phyloP scores from a whole-genome alignment of 2,329 filamentous ascomycete genomes.

The Xylariomycetidae sp. region DNA sequence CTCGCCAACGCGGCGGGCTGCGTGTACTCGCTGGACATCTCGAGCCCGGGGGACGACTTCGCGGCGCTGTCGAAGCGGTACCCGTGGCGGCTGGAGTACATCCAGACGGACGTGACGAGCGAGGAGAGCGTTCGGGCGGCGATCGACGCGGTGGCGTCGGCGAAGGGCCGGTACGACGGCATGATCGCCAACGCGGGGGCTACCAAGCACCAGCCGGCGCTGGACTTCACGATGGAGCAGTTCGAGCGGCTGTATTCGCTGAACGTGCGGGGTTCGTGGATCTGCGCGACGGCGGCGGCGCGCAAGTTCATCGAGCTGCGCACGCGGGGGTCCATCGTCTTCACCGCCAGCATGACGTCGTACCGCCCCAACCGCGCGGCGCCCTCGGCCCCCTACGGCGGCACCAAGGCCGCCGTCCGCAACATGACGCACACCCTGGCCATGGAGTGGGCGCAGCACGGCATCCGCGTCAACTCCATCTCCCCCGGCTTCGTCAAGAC shows the following conservation, averaged over 20 bases:
- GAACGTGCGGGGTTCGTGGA: conserved; percentile 42
- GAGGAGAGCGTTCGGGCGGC: conserved; percentile 36
- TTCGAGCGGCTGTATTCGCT: conserved; percentile 38
- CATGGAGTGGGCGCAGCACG: conserved; percentile 45
- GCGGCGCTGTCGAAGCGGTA: conserved; percentile 33
- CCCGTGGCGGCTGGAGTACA: conserved; percentile 37
- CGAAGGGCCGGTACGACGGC: conserved; percentile 37
- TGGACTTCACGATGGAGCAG: conserved; percentile 36
- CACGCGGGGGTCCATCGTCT: conserved; percentile 34
- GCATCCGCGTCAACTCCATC: conserved; percentile 42
- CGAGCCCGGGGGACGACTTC: conserved; percentile 33
- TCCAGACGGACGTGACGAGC: conserved; percentile 41
- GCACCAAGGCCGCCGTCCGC: conserved; percentile 38
- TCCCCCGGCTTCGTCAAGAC: conserved; percentile 40
- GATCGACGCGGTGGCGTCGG: conserved; percentile 34
- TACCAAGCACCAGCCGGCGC: conserved; percentile 41
- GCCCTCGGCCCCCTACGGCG: conserved; percentile 45
- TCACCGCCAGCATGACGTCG: conserved; percentile 43
- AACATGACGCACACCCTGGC: conserved; percentile 37
- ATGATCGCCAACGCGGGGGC: conserved; percentile 36
- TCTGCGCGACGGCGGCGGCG: conserved; percentile 40
- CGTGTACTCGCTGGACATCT: conserved; percentile 37
- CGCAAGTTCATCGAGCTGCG: conserved; percentile 33
- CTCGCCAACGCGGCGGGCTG: conserved; percentile 37
- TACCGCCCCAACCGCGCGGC: conserved; percentile 46